Evolutionary conservation across 306 rosid genomes (phyloP), one percentile per base, ranked within the genome.

Genomic region (Cucurbita argyrosperma): DNA sequence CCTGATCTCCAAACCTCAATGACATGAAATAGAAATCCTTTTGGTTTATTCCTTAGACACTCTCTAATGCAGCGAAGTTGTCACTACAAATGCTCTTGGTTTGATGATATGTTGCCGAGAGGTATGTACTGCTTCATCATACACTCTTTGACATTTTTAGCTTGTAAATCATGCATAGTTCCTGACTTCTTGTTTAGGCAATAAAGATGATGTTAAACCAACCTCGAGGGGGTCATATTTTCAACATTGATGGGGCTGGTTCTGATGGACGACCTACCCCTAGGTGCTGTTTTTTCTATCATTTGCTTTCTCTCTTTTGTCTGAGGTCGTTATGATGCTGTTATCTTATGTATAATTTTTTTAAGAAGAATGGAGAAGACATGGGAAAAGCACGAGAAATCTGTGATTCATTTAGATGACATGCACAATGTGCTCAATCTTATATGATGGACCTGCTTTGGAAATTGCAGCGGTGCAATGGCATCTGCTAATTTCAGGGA

Each of bases 251-350:
- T 72, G 98, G 97, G 76, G 98, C 98, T 13, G 98, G 97, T 85
- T 90, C 98, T 26, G 97, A 93, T 81, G 98, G 98, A 80, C 85
- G 96, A 84, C 98, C 98, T 58, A 93, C 98, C 50, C 98, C 98
- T 3, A 89, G 98, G 96, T 93, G 64, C 72, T 45, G 19, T 77
- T 21, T 69, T 82, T 78, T 35, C 55, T 77, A 71, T 82, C 50
- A 78, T 53, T 74, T 63, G 35, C n/a, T 5, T 64, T 64, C 15
- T 77, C 68, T 83, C 59, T 77, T 63, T 67, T 12, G 26, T 47
- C 58, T 69, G 19, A 69, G 46, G 26, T 70, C 5, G 13, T 50
- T 30, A 26, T 50, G 40, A 23, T 30, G 74, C 15, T 30, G 59
- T 50, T 37, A 26, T 70, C 74, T 30, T 15, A 30, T 30, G 10